Conservation (phyloP, 2,329 filamentous ascomycete genomes). For the Alternaria angustiovoidea region DNA sequence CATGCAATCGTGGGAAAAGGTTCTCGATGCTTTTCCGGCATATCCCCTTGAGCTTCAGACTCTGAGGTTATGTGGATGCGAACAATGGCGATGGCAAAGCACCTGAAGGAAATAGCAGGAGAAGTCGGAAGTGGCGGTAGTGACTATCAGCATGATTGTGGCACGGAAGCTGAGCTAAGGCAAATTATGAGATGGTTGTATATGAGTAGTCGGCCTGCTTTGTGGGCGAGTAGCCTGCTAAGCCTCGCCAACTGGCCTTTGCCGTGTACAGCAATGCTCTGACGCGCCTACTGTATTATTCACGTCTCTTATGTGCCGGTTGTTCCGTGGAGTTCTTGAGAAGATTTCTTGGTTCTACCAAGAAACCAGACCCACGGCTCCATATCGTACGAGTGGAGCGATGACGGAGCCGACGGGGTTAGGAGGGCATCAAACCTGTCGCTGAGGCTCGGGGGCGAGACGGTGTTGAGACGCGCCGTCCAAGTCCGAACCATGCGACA, state of each 20-base stretch:
- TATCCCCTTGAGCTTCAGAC: not conserved
- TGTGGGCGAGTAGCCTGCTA: not conserved
- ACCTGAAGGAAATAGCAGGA: not conserved
- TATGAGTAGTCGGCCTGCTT: not conserved
- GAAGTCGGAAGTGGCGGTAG: not conserved
- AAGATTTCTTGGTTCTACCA: not conserved
- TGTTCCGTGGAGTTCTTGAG: not conserved
- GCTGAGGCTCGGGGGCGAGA: slow-evolving; percentile 11
- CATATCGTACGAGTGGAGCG: slow-evolving; percentile 6
- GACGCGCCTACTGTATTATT: not conserved
- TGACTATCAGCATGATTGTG: not conserved
- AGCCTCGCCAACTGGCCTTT: slow-evolving; percentile 1
- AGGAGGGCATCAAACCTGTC: slow-evolving; percentile 5
- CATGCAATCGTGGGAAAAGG: not conserved
- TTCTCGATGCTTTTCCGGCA: not conserved
- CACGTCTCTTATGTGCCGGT: slow-evolving; percentile 6
- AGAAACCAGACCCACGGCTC: slow-evolving; percentile 3
- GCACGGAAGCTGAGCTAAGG: not conserved
- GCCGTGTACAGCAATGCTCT: not conserved
- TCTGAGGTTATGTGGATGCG: not conserved
- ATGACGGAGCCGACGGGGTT: slow-evolving; percentile 15
- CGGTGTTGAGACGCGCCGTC: slow-evolving; percentile 19
- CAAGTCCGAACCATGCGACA: slow-evolving; percentile 16
- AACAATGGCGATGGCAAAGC: too few species aligned
- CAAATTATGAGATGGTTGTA: not conserved